Evolutionary conservation across 2,329 filamentous ascomycete genomes (phyloP), one percentile per base, ranked within the genome.

Genomic region (Fusarium caatingaense): DNA sequence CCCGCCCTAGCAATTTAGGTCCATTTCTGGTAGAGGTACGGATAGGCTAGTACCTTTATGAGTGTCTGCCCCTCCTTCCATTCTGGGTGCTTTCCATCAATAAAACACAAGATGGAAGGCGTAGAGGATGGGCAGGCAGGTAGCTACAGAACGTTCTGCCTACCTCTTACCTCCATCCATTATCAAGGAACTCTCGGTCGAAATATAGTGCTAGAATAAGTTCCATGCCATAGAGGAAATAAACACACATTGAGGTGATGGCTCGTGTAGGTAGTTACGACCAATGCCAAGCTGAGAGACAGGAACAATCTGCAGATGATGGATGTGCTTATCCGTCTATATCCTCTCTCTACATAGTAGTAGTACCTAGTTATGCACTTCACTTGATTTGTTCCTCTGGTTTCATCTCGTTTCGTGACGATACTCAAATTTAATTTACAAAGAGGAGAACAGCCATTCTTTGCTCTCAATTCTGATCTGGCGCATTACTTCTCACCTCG

Each of bases 41-140:
- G 27, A 28, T 13, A 28, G 34, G 18, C 10, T 37, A 37, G 34
- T 37, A 12, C 34, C 34, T 37, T 37, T n/a, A n/a, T n/a, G 34
- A 30, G 41, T 47, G 53, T 23, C 16, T 70, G 58, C 68, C 68
- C 68, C 68, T 70, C 68, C 55, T 70, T 70, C 68, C 50, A 64
- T 45, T 64, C 55, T 57, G 21, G 46, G 54, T 28, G 41, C 28
- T 28, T 28, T 28, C 28, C 28, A 28, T 28, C 15, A n/a, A 32
- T 21, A 30, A 49, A 28, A 49, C 20, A 47, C 9, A n/a, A 13
- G 11, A 28, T 28, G 10, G 34, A n/a, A 37, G 32, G 34, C 18
- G 34, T 5, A 37, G 34, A 37, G 18, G 34, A 37, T 37, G 6
- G 28, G 28, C 28, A 27, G 32, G 32, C 32, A 34, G 16, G 32